A percentile compares a stretch with the other conserved stretches of the same genome.
These are phyloP conservation scores for Euphorbia corollata DNA, from an alignment of 441 rosid species.

Conservation along the genomic window DNA sequence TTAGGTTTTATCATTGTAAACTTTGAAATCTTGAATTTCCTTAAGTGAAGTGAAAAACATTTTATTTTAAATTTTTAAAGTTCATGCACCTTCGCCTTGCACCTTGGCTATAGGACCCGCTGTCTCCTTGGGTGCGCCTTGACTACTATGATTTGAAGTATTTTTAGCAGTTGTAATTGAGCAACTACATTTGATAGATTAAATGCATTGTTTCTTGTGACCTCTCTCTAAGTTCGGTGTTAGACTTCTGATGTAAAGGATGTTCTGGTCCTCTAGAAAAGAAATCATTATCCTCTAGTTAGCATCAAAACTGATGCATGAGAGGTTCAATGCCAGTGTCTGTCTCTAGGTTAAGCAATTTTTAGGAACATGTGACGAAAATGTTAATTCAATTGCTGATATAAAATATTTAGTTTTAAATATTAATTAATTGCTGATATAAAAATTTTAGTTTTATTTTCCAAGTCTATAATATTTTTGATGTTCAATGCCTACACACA, in stretches of 20 bases:
- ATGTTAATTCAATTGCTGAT: neutral
- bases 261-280: neutral
- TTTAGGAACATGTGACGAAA: neutral
- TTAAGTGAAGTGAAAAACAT: too few relatives aligned
- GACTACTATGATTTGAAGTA: too few relatives aligned
- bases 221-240: neutral
- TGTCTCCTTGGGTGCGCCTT: too few relatives aligned
- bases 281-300: neutral
- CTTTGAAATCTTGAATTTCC: too few relatives aligned
- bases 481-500: too few relatives aligned
- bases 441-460: too few relatives aligned
- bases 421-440: neutral
- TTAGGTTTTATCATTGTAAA: too few relatives aligned
- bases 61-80: too few relatives aligned
- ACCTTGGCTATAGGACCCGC: too few relatives aligned
- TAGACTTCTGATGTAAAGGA: neutral
- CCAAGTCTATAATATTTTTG: too few relatives aligned
- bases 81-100: too few relatives aligned
- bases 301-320: neutral
- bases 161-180: neutral
- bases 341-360: neutral
- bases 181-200: neutral
- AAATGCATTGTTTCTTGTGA: conserved; percentile 1
- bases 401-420: too few relatives aligned
- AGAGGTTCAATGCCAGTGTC: neutral